These are phyloP conservation scores for Fusarium tupiense DNA, from an alignment of 2,329 filamentous ascomycete species.

Conservation along the genomic window DNA sequence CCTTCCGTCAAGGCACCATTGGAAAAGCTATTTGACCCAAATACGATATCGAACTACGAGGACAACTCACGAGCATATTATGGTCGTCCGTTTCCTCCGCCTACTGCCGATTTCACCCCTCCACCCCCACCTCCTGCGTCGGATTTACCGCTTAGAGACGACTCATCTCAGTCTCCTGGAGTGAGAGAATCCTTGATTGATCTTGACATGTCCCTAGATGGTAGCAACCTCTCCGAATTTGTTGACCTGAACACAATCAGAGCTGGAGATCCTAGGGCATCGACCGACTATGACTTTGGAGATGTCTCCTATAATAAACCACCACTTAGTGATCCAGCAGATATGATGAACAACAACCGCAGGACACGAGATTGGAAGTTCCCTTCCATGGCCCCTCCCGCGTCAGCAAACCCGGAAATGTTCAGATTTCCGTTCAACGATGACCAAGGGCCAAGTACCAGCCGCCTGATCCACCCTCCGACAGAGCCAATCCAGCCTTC, in stretches of 20 bases:
- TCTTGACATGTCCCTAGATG: slow-evolving; percentile 68
- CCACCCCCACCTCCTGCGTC: slow-evolving; percentile 53
- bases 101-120: slow-evolving; percentile 55
- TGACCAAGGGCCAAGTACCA: slow-evolving; percentile 42
- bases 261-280: slow-evolving; percentile 57
- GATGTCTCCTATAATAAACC: slow-evolving; percentile 57
- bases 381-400: slow-evolving; percentile 61
- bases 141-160: slow-evolving; percentile 68
- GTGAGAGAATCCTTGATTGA: slow-evolving; percentile 73
- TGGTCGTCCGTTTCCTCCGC: slow-evolving; percentile 55
- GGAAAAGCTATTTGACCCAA: slow-evolving; percentile 73
- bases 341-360: slow-evolving; percentile 60
- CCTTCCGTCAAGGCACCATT: slow-evolving; percentile 67
- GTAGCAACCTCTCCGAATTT: slow-evolving; percentile 65
- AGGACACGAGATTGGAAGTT: slow-evolving; percentile 68
- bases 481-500: slow-evolving; percentile 61
- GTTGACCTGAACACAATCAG: slow-evolving; percentile 70
- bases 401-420: slow-evolving; percentile 63
- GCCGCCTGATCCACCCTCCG: slow-evolving; percentile 61
- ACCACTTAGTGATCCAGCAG: slow-evolving; percentile 67
- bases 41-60: slow-evolving; percentile 71
- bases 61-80: slow-evolving; percentile 72
- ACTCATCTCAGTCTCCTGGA: slow-evolving; percentile 58
- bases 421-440: slow-evolving; percentile 61
- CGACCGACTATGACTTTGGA: slow-evolving; percentile 61